phyloP scores from a whole-genome alignment of 2,329 filamentous ascomycete genomes.

The Aureobasidium zeae region DNA sequence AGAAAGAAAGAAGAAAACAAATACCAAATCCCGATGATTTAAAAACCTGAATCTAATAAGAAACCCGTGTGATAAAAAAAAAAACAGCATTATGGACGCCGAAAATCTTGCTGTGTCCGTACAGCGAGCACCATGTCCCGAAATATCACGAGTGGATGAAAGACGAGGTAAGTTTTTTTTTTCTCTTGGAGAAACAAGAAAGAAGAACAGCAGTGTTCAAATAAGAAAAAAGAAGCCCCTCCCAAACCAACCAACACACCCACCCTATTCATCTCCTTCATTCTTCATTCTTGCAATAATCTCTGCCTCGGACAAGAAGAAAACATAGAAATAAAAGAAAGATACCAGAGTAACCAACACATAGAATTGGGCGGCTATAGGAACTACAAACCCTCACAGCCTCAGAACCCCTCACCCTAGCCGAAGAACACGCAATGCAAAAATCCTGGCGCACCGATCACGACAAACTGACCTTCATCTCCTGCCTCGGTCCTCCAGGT shows the following conservation, averaged over 20 bases:
- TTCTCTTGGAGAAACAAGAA: too few species aligned
- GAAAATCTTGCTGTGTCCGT: conserved; percentile 69
- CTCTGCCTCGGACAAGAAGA: too few species aligned
- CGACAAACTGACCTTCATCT: conserved; percentile 90
- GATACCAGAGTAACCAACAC: background rate
- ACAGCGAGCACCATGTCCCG: conserved; percentile 69
- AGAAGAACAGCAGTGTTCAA: too few species aligned
- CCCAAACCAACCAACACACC: too few species aligned
- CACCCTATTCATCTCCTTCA: too few species aligned
- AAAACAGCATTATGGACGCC: conserved; percentile 61
- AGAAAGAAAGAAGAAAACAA: too few species aligned
- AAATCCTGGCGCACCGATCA: conserved; percentile 68
- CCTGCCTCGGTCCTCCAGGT: conserved; percentile 54
- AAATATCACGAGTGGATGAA: conserved; percentile 91
- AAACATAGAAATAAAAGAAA: conserved; percentile 1
- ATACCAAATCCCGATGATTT: background rate
- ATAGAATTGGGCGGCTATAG: conserved; percentile 37
- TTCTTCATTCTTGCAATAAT: background rate
- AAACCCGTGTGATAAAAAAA: too few species aligned
- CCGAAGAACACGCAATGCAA: conserved; percentile 86
- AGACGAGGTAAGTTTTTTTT: conserved; percentile 47
- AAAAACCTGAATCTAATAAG: background rate
- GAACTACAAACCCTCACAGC: conserved; percentile 76
- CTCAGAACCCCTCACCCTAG: conserved; percentile 70
- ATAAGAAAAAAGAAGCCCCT: too few species aligned